Evolutionary conservation across 2,329 filamentous ascomycete species (phyloP).

Genomic region (Fusarium secorum): DNA sequence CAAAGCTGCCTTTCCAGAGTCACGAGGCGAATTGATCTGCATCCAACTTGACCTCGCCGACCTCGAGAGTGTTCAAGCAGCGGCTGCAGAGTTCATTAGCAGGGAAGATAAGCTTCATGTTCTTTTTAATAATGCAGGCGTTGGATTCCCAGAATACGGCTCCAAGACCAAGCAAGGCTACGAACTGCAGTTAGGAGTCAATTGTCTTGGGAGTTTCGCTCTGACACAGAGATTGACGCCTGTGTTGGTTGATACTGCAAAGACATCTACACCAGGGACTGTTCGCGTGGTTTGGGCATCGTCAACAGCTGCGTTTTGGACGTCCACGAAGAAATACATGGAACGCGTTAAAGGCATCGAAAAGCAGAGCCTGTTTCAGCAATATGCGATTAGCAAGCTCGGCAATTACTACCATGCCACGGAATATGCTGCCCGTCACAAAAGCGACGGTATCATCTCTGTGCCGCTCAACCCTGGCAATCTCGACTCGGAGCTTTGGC

Average conservation of each 20-base stretch:
- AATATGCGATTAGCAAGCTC: constrained; percentile 45
- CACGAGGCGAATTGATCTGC: constrained; percentile 50
- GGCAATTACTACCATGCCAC: constrained; percentile 45
- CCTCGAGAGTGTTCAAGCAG: constrained; percentile 41
- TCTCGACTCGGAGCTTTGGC: constrained; percentile 49
- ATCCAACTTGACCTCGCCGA: constrained; percentile 54
- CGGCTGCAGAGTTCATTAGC: constrained; percentile 37
- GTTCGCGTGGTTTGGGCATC: constrained; percentile 48
- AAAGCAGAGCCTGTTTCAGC: constrained; percentile 8
- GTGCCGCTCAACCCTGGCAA: constrained; percentile 52
- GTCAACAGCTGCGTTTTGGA: constrained; percentile 33
- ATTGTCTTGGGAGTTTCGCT: constrained; percentile 52
- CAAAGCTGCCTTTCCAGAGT: constrained; percentile 44
- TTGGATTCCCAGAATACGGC: constrained; percentile 49
- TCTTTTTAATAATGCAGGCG: constrained; percentile 54
- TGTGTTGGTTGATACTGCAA: constrained; percentile 45
- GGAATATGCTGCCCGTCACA: constrained; percentile 43
- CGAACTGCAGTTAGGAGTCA: constrained; percentile 54
- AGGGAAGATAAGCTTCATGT: constrained; percentile 46
- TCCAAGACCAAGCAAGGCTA: constrained; percentile 50
- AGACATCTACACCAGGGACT: constrained; percentile 35
- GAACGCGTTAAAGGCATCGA: constrained; percentile 32
- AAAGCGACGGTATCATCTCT: constrained; percentile 42
- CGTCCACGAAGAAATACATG: constrained; percentile 24
- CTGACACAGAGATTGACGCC: constrained; percentile 51